A percentile compares a stretch with the other conserved stretches of the same genome.
phyloP scores from a whole-genome alignment of 371 early-diverging fungal genomes.

The Mortierella sp. region DNA sequence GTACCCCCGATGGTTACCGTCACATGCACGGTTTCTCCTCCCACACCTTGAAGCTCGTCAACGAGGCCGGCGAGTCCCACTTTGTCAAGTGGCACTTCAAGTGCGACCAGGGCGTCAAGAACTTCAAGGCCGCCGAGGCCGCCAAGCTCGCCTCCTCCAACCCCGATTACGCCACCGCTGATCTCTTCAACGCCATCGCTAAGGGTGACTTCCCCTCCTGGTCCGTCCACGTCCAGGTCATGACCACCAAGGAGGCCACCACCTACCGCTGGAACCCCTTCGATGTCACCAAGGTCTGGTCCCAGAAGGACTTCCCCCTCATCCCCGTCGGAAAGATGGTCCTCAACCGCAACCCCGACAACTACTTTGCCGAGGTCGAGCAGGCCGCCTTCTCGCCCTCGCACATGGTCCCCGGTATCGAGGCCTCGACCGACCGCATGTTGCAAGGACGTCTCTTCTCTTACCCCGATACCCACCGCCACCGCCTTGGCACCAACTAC shows the following conservation, averaged over 20 bases:
- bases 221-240: conserved; percentile 72
- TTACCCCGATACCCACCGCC: conserved; percentile 88
- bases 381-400: conserved; percentile 84
- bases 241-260: conserved; percentile 59
- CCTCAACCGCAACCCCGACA: conserved; percentile 82
- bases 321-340: conserved; percentile 75
- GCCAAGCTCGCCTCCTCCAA: conserved; percentile 59
- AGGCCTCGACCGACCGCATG: conserved; percentile 80
- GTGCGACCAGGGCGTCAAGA: conserved; percentile 77
- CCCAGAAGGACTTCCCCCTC: conserved; percentile 74
- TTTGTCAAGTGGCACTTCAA: conserved; percentile 85
- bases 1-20: conserved; percentile 73
- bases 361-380: conserved; percentile 89
- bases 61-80: conserved; percentile 65
- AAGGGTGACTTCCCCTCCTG: conserved; percentile 74
- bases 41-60: conserved; percentile 76
- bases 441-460: conserved; percentile 87
- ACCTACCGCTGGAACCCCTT: conserved; percentile 66
- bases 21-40: conserved; percentile 77
- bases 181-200: conserved; percentile 75
- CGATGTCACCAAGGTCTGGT: conserved; percentile 78
- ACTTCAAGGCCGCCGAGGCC: conserved; percentile 70
- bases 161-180: conserved; percentile 74
- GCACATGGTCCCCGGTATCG: conserved; percentile 84
- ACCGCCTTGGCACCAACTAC: conserved; percentile 86